Evolutionary conservation across 495 filamentous ascomycete species (phyloP).

Genomic region (Aspergillus nanangensis): DNA sequence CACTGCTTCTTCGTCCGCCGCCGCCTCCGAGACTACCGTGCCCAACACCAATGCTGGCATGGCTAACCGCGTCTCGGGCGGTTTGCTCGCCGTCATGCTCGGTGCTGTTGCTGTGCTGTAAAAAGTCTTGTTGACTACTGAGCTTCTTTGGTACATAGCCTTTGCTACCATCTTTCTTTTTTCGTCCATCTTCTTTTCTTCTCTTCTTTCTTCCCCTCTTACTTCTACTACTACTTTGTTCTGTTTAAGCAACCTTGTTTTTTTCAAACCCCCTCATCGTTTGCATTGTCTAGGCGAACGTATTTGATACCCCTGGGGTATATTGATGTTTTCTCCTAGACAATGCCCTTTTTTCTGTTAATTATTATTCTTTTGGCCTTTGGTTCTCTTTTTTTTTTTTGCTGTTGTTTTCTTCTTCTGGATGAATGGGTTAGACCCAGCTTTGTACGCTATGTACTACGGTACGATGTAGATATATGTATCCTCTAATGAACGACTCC

Average conservation of each 20-base stretch:
- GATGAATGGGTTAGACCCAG: conserved; percentile 1
- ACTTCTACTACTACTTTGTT: conserved; percentile 2
- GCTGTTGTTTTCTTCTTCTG: not conserved
- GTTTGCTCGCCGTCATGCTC: conserved; percentile 33
- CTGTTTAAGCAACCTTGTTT: not conserved
- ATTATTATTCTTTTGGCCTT: conserved; percentile 1
- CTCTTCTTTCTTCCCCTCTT: conserved; percentile 3
- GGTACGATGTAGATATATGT: conserved; percentile 19
- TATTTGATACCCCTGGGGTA: conserved; percentile 3
- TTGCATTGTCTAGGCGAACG: conserved; percentile 2
- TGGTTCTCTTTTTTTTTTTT: not conserved
- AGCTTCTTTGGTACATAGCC: not conserved
- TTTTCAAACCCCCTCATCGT: not conserved
- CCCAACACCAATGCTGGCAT: conserved; percentile 28
- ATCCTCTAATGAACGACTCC: conserved; percentile 15
- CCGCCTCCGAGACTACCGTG: conserved; percentile 4
- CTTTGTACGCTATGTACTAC: conserved; percentile 15
- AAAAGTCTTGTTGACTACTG: conserved; percentile 2
- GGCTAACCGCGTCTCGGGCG: conserved; percentile 33
- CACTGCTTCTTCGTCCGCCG: conserved; percentile 34
- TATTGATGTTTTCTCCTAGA: not conserved
- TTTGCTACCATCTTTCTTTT: not conserved
- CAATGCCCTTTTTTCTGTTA: not conserved
- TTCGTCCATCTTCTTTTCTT: conserved; percentile 3
- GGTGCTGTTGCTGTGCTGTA: conserved; percentile 32